phyloP scores from a whole-genome alignment of 2,329 filamentous ascomycete species.

The Knoxdaviesia proteae region DNA sequence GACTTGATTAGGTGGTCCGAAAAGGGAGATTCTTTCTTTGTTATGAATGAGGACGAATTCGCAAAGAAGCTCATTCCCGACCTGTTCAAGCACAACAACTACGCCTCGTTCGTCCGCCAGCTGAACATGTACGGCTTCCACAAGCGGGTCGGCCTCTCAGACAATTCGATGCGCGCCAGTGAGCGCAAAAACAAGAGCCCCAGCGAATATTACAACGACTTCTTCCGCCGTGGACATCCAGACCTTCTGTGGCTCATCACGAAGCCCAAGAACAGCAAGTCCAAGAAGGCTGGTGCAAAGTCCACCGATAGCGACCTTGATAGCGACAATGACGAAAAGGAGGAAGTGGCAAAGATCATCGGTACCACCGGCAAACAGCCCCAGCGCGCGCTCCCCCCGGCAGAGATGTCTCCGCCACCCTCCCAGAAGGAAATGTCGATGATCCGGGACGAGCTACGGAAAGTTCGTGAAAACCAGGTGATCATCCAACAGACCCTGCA shows the following conservation, averaged over 20 bases:
- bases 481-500: constrained; percentile 64
- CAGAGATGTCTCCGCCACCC: too few species aligned
- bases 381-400: constrained; percentile 1
- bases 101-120: constrained; percentile 87
- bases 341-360: constrained; percentile 5
- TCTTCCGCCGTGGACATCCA: constrained; percentile 80
- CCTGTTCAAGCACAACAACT: constrained; percentile 98
- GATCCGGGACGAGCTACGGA: constrained; percentile 60
- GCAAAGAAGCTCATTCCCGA: constrained; percentile 93
- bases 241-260: constrained; percentile 92
- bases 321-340: constrained; percentile 27
- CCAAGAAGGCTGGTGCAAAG: constrained; percentile 37
- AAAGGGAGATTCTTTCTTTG: constrained; percentile 88
- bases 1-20: constrained; percentile 95
- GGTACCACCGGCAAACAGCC: neutral
- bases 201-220: constrained; percentile 94
- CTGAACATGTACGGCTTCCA: constrained; percentile 98
- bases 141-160: constrained; percentile 80
- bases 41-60: constrained; percentile 94
- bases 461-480: constrained; percentile 68
- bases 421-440: constrained; percentile 51
- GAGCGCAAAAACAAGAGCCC: constrained; percentile 95
- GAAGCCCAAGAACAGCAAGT: constrained; percentile 65
- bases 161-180: constrained; percentile 94
- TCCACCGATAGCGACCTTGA: constrained; percentile 53